Evolutionary conservation across 2,329 filamentous ascomycete genomes (phyloP), one percentile per base, ranked within the genome.

Genomic region (Parascedosporium putredinis): DNA sequence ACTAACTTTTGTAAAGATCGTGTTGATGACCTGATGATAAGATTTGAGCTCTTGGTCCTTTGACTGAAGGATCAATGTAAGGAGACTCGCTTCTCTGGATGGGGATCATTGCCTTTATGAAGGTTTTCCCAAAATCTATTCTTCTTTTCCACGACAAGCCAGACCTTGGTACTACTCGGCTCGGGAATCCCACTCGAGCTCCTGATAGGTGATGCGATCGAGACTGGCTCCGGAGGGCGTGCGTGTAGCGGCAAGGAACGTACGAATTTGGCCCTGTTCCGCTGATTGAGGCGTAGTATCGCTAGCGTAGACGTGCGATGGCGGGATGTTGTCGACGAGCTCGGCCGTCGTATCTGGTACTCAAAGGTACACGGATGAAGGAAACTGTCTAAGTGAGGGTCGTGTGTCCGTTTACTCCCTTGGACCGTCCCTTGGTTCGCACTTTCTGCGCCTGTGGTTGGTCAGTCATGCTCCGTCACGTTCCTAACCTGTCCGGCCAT

Each of bases 101-200:
- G 66, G 68, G 67, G 58, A 67, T 64, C 60, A 60, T 64, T 61
- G 67, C 67, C 63, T 61, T 66, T 69, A 67, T 67, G 63, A 66
- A 60, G 63, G 54, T 56, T 60, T 50, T 44, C 9, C 24, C n/a
- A 31, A 45, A n/a, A n/a, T n/a, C n/a, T 31, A 20, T 16, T 20
- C 43, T 16, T 20, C 25, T n/a, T 16, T 20, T 38, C 14, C 14
- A 45, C 42, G 42, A 43, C 20, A 45, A n/a, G n/a, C n/a, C 5
- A 46, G 45, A 48, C 38, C 45, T 51, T 40, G 50, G 50, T 29
- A 48, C 36, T 22, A 25, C 27, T 48, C 50, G 50, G 50, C 46
- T 51, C 45, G 46, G 50, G 45, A 40, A 33, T 46, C 16, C 23
- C 25, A 25, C 43, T 47, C n/a, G 43, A 38, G 24, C 33, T 48